Base-by-base conservation (phyloP, 495 filamentous ascomycete genomes). In the Penicillium crystallinum region DNA sequence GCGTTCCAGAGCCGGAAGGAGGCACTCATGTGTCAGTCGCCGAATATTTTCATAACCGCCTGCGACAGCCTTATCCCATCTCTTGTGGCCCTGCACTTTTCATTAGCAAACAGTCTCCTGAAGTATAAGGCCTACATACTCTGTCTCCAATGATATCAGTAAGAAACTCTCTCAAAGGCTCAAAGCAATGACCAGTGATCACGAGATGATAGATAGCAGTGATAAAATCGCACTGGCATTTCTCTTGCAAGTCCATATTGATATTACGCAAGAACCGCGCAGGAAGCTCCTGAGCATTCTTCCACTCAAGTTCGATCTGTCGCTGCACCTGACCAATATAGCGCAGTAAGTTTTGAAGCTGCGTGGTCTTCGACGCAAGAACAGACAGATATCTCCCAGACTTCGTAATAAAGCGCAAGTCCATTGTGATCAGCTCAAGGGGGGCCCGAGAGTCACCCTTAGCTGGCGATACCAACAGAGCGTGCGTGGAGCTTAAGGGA, bases 31-130 rank as follows among this genome's bases (percentile, higher is more conserved):
- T 0, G 87, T 81, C 22, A 96, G 72, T 41, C 82, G 77, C 18
- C 89, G 82, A 9, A 98, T 80, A 47, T 80, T 87, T 46, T 88
- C 82, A 22, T 95, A 86, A 4, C 90, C 90, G 29, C 75, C 78
- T 2, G 80, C 76, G 17, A 93, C 84, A 15, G 89, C 85, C 62
- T 93, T 91, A 43, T 97, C 90, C 93, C 93, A 98, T 49, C 93
- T 80, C 68, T 96, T 97, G 60, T 96, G 89, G 3, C 91, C 90
- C 90, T 95, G 52, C 53, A 17, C 18, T 49, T 5, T 10, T n/a
- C 29, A 41, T 70, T 47, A 72, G 52, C 47, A 17, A 25, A 15
- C 12, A 38, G 15, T 51, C 39, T 46, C 39, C 22, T 27, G 36
- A 27, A 48, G 21, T 30, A 33, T 25, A 18, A 33, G 1, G 44